These are phyloP conservation scores for Ceratobasidium sp. DNA, from an alignment of 1,284 basidiomycete species.

Conservation along the genomic window DNA sequence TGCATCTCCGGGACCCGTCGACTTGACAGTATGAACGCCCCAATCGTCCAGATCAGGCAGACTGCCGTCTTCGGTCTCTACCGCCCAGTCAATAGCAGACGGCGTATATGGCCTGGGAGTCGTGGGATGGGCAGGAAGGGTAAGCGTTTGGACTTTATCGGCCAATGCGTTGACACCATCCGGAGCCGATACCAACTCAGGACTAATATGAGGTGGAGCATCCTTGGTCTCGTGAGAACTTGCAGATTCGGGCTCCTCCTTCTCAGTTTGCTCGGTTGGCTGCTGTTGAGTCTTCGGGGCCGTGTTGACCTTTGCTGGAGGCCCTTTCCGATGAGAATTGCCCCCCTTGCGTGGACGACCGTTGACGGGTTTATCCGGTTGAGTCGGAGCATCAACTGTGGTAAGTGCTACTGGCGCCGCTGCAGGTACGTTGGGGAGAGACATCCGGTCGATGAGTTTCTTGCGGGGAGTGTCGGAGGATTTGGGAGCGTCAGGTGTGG, in stretches of 20 bases:
- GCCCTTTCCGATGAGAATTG: conserved; percentile 14
- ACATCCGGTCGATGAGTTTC: conserved; percentile 37
- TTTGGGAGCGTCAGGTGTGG: conserved; percentile 9
- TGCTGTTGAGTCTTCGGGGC: conserved; percentile 18
- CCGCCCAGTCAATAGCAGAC: conserved; percentile 85
- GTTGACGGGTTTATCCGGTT: conserved; percentile 15
- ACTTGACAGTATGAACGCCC: conserved; percentile 57
- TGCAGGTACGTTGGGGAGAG: conserved; percentile 5
- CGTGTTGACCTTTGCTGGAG: conserved; percentile 30
- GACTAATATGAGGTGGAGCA: conserved; percentile 26
- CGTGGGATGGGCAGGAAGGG: conserved; percentile 76
- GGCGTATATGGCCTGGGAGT: conserved; percentile 54
- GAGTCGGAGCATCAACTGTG: conserved; percentile 29
- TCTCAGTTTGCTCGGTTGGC: conserved; percentile 1
- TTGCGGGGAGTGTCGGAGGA: conserved; percentile 14
- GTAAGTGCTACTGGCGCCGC: conserved; percentile 11
- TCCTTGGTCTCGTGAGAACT: conserved; percentile 16
- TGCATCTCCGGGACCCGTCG: conserved; percentile 19
- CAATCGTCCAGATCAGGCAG: conserved; percentile 85
- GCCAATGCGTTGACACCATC: conserved; percentile 61
- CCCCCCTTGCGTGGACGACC: conserved; percentile 10
- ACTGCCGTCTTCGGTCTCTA: conserved; percentile 79
- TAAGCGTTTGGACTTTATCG: conserved; percentile 74
- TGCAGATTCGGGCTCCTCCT: conserved; percentile 8
- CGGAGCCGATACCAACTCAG: background rate